Percentiles rank a stretch among this genome's conserved stretches.
Evolutionary conservation across 176 grass and related monocot genomes (phyloP).

Genomic region (Areca catechu): DNA sequence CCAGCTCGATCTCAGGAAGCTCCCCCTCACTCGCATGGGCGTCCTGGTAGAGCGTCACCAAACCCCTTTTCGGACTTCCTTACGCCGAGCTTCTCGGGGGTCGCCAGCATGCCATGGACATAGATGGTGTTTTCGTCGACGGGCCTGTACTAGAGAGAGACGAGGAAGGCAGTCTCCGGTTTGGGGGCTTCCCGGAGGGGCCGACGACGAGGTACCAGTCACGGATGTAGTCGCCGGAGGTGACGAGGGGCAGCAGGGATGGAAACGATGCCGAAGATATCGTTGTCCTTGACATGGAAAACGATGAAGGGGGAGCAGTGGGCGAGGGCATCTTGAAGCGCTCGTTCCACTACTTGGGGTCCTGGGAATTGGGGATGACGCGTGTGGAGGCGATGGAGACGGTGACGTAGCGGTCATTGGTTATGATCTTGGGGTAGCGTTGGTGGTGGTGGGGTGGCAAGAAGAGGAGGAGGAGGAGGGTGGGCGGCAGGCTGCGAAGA

Average conservation of each 20-base stretch:
- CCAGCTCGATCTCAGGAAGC: constrained; percentile 54
- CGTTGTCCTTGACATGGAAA: constrained; percentile 92
- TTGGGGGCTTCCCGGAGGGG: constrained; percentile 44
- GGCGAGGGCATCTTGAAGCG: constrained; percentile 72
- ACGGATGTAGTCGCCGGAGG: constrained; percentile 23
- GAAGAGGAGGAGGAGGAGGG: constrained; percentile 18
- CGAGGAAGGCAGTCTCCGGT: constrained; percentile 41
- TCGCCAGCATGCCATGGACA: constrained; percentile 56
- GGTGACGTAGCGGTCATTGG: constrained; percentile 93
- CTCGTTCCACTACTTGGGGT: constrained; percentile 69
- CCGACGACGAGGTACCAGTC: constrained; percentile 56
- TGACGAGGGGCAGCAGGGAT: constrained; percentile 25
- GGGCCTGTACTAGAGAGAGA: constrained; percentile 40
- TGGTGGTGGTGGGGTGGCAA: constrained; percentile 2
- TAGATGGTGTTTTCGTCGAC: constrained; percentile 34
- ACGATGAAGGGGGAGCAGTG: constrained; percentile 46
- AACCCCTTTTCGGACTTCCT: constrained; percentile 53
- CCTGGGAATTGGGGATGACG: constrained; percentile 63
- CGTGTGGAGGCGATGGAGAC: constrained; percentile 68
- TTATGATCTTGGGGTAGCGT: constrained; percentile 60
- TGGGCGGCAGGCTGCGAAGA: constrained; percentile 40
- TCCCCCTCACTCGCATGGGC: constrained; percentile 62
- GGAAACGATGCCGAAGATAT: constrained; percentile 56
- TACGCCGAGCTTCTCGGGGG: constrained; percentile 43
- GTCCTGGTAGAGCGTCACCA: constrained; percentile 79